Base-by-base conservation (phyloP, 1,284 basidiomycete genomes). In the Melanopsichium pennsylvanicum region DNA sequence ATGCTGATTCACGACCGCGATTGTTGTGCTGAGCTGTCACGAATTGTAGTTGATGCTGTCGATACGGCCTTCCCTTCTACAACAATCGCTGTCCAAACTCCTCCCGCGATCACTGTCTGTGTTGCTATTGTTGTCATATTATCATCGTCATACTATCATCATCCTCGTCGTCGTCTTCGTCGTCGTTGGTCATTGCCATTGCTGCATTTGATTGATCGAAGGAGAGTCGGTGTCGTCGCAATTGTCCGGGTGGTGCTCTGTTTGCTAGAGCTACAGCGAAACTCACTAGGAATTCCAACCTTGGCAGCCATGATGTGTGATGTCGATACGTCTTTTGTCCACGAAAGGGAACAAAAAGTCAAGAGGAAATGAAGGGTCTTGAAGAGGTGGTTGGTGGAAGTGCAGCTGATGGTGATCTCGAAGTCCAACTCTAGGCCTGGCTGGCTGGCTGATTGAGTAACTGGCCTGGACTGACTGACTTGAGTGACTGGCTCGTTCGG, bases 281-380 rank as follows among this genome's bases (percentile, higher is more conserved):
- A 77, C 75, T 61, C 66, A 77, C 75, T 77, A 38, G 75, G 75
- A 68, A 75, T 63, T 61, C 73, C 75, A 49, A 72, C 72, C 67
- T 70, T 68, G 56, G 54, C 50, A 62, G 72, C 73, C 71, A 75
- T 74, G 60, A 58, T 77, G 70, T 49, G 50, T 51, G 61, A 34
- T 54, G 48, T 56, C 48, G 50, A 50, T 51, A 45, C 43, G 51
- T 56, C 49, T 68, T 61, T 69, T 69, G 59, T 62, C 45, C 48
- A 43, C 52, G 51, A 32, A 61, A 58, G 52, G 54, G 50, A 51
- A 45, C 39, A 52, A 62, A 62, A 62, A 46, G 55, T 48, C 43
- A 56, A 52, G 45, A 46, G 38, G 52, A 54, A 59, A 55, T 50
- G 50, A 42, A 10, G 52, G 19, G 59, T 69, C 50, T 62, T 59